Conservation (phyloP, 116 monocot genomes). For the Cymodocea nodosa region DNA sequence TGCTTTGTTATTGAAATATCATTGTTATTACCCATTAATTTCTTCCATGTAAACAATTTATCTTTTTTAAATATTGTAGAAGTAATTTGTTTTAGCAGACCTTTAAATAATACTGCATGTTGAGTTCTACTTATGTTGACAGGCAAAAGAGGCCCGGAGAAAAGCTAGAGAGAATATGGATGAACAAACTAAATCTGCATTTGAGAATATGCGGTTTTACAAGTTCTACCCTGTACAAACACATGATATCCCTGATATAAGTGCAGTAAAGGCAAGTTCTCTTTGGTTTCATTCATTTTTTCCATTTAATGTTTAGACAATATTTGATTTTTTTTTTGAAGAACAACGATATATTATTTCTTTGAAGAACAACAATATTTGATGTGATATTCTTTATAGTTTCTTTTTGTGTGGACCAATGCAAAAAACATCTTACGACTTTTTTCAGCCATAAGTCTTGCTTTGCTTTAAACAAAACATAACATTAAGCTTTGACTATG, state of each 20-base stretch:
- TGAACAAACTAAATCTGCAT: constrained; percentile 45
- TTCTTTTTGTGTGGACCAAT: too few species aligned
- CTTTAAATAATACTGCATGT: constrained; percentile 4
- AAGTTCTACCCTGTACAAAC: constrained; percentile 78
- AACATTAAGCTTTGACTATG: too few species aligned
- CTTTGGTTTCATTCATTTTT: neutral
- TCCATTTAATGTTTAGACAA: neutral
- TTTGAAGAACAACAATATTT: too few species aligned
- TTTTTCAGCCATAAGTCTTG: neutral
- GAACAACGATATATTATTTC: too few species aligned
- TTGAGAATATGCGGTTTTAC: constrained; percentile 61
- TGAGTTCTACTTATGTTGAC: neutral
- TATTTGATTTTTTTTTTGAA: too few species aligned
- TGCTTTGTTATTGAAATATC: constrained; percentile 5
- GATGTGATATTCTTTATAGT: too few species aligned
- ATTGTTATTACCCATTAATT: neutral
- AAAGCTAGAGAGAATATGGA: constrained; percentile 78
- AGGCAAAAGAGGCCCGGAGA: constrained; percentile 64
- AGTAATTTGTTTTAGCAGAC: neutral
- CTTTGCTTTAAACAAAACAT: too few species aligned
- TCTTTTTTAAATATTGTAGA: neutral
- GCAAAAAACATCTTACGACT: too few species aligned
- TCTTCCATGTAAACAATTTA: neutral
- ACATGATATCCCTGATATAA: constrained; percentile 61
- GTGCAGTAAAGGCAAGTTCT: constrained; percentile 44